A percentile compares a stretch with the other conserved stretches of the same genome.
Conservation (phyloP, 495 filamentous ascomycete genomes). For the Trypethelium eluteriae region DNA sequence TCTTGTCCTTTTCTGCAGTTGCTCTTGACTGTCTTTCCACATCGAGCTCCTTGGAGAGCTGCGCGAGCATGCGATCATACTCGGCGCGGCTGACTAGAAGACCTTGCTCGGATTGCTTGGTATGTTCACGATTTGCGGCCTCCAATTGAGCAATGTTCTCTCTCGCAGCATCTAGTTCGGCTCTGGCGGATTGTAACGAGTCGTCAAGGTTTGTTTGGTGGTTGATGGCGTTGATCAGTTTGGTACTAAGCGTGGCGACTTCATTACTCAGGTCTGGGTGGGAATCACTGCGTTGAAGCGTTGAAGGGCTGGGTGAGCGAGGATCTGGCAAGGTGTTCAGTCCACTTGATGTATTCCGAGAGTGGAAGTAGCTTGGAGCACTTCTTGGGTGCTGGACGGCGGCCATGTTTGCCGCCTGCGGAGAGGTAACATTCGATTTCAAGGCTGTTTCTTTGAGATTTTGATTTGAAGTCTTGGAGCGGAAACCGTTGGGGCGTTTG, state of each 20-base stretch:
- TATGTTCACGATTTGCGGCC: conserved; percentile 57
- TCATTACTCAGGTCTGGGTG: conserved; percentile 81
- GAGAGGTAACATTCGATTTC: neutral
- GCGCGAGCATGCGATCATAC: conserved; percentile 61
- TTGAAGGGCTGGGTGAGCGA: conserved; percentile 13
- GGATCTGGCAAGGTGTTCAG: conserved; percentile 16
- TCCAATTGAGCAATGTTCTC: conserved; percentile 63
- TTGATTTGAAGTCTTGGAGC: neutral
- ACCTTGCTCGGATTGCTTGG: conserved; percentile 61
- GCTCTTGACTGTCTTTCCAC: conserved; percentile 54
- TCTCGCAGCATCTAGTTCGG: conserved; percentile 71
- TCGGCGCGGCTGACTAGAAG: conserved; percentile 62
- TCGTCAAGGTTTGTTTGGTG: conserved; percentile 92
- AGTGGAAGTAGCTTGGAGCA: conserved; percentile 10
- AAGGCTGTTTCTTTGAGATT: conserved; percentile 3
- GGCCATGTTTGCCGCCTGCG: conserved; percentile 13
- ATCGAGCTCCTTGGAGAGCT: conserved; percentile 56
- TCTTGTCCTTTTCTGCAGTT: conserved; percentile 62
- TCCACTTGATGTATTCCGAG: conserved; percentile 8
- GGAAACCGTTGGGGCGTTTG: conserved; percentile 11
- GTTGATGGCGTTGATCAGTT: conserved; percentile 94
- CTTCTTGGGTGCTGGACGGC: conserved; percentile 9
- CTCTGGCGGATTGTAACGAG: conserved; percentile 67
- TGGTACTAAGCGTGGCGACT: conserved; percentile 84
- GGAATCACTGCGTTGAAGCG: conserved; percentile 8